Percentiles rank a stretch among this genome's conserved stretches.
These are phyloP conservation scores for Yamagishiella unicocca DNA, from an alignment of 139 green algal genomes.

Conservation along the genomic window DNA sequence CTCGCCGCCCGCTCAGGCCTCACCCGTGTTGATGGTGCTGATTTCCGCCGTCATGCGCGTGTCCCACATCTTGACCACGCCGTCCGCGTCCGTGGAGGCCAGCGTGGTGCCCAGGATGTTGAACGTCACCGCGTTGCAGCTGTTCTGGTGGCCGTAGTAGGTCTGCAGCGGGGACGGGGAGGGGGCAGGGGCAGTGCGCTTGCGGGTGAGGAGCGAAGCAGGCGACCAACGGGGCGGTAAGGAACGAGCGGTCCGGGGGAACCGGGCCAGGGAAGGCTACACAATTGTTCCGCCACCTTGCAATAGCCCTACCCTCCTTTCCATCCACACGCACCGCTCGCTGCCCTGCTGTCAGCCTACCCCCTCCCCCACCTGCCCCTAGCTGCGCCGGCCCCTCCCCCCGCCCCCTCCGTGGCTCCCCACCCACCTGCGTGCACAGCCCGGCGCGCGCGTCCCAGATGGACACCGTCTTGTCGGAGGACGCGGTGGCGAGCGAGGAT, in stretches of 20 bases:
- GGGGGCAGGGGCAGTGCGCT: too few species aligned
- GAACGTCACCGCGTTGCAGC: constrained; percentile 78
- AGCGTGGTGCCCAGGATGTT: constrained; percentile 66
- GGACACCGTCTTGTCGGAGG: constrained; percentile 88
- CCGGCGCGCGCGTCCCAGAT: constrained; percentile 85
- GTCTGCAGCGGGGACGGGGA: too few species aligned
- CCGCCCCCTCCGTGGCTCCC: too few species aligned
- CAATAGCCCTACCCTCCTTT: too few species aligned
- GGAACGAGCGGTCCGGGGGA: not conserved
- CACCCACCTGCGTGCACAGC: constrained; percentile 66
- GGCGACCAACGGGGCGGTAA: not conserved
- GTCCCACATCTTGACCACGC: constrained; percentile 89
- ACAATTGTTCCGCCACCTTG: too few species aligned
- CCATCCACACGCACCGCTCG: too few species aligned
- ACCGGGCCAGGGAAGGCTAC: not conserved
- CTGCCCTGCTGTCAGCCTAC: too few species aligned
- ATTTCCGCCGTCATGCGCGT: constrained; percentile 88
- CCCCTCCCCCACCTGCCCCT: not conserved
- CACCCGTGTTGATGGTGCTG: constrained; percentile 57
- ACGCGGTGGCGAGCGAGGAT: constrained; percentile 67
- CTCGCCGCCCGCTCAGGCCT: too few species aligned
- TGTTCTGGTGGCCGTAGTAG: constrained; percentile 89
- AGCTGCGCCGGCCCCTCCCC: too few species aligned
- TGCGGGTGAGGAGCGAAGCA: too few species aligned
- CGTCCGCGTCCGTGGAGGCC: constrained; percentile 83